Evolutionary conservation across 2,329 filamentous ascomycete species (phyloP).

Genomic region (Fusarium musae): DNA sequence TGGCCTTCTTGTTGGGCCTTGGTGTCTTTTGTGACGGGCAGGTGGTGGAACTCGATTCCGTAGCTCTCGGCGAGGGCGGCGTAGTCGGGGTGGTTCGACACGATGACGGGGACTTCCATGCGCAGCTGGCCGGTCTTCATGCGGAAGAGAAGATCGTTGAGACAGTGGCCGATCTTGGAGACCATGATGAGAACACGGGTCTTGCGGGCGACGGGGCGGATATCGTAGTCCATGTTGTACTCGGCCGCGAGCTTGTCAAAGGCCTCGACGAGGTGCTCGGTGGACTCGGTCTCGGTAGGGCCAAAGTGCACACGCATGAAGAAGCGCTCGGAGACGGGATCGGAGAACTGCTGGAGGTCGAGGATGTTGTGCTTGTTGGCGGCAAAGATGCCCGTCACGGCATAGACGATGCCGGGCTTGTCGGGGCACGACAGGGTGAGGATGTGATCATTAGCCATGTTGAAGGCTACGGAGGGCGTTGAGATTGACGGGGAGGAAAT

Average conservation of each 20-base stretch:
- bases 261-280: conserved; percentile 62
- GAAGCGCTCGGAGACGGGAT: conserved; percentile 78
- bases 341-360: conserved; percentile 86
- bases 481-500: neutral
- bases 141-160: conserved; percentile 86
- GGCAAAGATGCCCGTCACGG: conserved; percentile 82
- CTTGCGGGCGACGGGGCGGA: conserved; percentile 75
- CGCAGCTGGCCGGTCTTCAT: conserved; percentile 78
- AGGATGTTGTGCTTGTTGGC: conserved; percentile 81
- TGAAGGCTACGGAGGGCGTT: conserved; percentile 26
- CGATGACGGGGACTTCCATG: conserved; percentile 80
- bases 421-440: conserved; percentile 87
- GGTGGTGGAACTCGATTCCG: conserved; percentile 81
- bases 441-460: conserved; percentile 69
- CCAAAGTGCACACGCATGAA: conserved; percentile 92
- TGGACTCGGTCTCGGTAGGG: conserved; percentile 61
- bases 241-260: conserved; percentile 71
- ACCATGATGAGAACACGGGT: conserved; percentile 87
- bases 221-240: conserved; percentile 76
- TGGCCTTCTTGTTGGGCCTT: conserved; percentile 78
- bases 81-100: conserved; percentile 85
- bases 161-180: conserved; percentile 86
- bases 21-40: conserved; percentile 82
- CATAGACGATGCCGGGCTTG: conserved; percentile 85
- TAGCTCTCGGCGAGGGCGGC: conserved; percentile 75